Evolutionary conservation across 2,329 filamentous ascomycete species (phyloP), one percentile per base, ranked within the genome.

Genomic region (Dryadomyces quercus-mongolicae): DNA sequence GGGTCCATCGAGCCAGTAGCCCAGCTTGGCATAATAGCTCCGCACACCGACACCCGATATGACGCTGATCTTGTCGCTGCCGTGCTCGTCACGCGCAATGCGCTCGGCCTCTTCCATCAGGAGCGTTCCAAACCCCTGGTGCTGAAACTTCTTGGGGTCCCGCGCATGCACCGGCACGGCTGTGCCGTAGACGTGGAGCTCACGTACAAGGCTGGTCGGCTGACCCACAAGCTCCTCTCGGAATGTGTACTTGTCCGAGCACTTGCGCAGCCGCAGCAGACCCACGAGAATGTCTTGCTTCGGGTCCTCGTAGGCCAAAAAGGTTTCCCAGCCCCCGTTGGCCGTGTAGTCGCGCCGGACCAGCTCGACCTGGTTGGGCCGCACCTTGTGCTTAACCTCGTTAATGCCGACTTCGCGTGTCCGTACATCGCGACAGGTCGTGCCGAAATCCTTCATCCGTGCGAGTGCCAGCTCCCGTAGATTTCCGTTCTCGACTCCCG

Each of bases 391-490:
- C 74, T 98, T 98, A 60, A 98, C 92, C 71, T 98, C 93, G 68
- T 98, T 98, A 71, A 98, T 91, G 56, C 93, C 93, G 22, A 98
- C 93, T 71, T 98, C 93, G 57, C 93, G 83, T 1, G 93, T 98
- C 15, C 93, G 85, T 22, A 98, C 93, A 64, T 98, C 93, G 59
- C 94, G 88, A 67, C 94, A 98, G 1, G 88, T 89, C 0, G 93
- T 98, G 51, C 94, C 94, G 62, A 98, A 97, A 67, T 98, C 93
- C 70, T 96, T 96, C 94, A 98, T 98, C 21, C 93, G 80, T n/a
- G 91, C 90, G 54, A 98, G 74, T 0, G 93, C 92, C 50, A 98
- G 74, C 68, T 98, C 93, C 58, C 93, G 84, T 43, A 98, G 74
- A 66, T 98, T 98, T 57, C 93, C 93, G 62, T 98, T 98, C 71